Base-by-base conservation (phyloP, 2,329 filamentous ascomycete genomes). In the Alternaria postmessia region DNA sequence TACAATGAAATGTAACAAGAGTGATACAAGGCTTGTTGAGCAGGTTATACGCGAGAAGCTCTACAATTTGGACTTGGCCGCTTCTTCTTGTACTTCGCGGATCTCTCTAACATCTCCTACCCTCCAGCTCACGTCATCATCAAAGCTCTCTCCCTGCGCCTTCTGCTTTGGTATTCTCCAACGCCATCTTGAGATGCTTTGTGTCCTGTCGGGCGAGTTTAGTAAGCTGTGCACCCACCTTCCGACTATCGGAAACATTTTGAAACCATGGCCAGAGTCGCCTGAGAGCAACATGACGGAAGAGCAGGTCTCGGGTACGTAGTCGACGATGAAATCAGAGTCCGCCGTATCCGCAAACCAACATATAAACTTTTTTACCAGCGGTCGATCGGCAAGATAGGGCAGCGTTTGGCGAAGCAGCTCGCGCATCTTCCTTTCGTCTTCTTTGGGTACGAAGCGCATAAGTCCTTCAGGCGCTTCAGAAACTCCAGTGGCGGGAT, bases 311-410 rank as follows among this genome's bases (percentile, higher is more conserved):
- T 77, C 72, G 0, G 87, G 87, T 0, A 89, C 83, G 54, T 82
- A 86, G 68, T 89, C 87, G 43, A 89, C 81, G 49, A 87, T 81
- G 63, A 83, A 89, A 47, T 89, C 85, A 0, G 86, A 87, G 66
- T 88, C 85, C 7, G 75, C 79, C 0, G 86, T 87, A 66, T 90
- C 88, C 0, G 86, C 86, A 61, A 87, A 87, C 87, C 87, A 89
- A 69, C 88, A 89, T n/a, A 89, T 73, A 1, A 80, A 81, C 67
- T 83, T 82, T 30, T 83, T 78, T 2, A 89, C 82, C n/a, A 89
- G 77, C 0, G 86, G 86, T 3, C 87, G 72, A 16, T 87, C 80
- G 0, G 83, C 82, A 20, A 88, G 78, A 42, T 75, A 77, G 0
- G 86, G 86, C 0, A 89, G 77, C 0, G 85, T 84, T 51, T 88